phyloP scores from a whole-genome alignment of 352 stramenopile species.

The Globisporangium megalacanthum region DNA sequence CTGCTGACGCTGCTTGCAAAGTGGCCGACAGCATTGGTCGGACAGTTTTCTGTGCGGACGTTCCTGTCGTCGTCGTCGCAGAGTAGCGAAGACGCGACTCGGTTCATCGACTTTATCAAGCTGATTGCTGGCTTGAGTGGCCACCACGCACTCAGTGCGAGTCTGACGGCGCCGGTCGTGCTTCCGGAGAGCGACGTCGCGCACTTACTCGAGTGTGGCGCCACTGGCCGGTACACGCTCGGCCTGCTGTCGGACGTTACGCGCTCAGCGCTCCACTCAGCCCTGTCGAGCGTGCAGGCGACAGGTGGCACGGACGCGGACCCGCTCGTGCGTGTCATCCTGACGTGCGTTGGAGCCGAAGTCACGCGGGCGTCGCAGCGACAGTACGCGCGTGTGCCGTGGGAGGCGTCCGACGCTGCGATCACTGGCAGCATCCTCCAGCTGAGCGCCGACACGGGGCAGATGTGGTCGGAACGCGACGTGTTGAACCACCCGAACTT shows the following conservation, averaged over 20 bases:
- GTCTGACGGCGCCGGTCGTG: conserved; percentile 19
- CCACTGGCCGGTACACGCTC: conserved; percentile 48
- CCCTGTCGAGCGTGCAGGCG: conserved; percentile 16
- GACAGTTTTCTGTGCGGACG: conserved; percentile 43
- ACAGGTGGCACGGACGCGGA: conserved; percentile 17
- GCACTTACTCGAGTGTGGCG: conserved; percentile 52
- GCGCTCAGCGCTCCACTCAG: conserved; percentile 35
- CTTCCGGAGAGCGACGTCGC: conserved; percentile 35
- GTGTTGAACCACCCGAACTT: conserved; percentile 82
- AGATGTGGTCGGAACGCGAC: conserved; percentile 79
- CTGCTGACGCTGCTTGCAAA: conserved; percentile 73
- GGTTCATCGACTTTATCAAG: conserved; percentile 84
- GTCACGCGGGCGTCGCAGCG: conserved; percentile 65
- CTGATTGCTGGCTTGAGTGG: conserved; percentile 68
- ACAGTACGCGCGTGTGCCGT: conserved; percentile 78
- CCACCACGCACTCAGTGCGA: conserved; percentile 27
- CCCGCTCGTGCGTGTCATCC: conserved; percentile 44
- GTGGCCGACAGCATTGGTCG: conserved; percentile 57
- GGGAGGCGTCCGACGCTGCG: conserved; percentile 64
- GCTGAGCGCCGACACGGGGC: conserved; percentile 54
- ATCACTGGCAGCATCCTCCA: conserved; percentile 73
- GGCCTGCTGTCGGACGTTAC: conserved; percentile 42
- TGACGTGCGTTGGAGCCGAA: conserved; percentile 56
- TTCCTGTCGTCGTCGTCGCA: conserved; percentile 24
- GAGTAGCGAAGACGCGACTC: conserved; percentile 24